Evolutionary conservation across 176 grass and related monocot species (phyloP), one percentile per base, ranked within the genome.

Genomic region (Oryza australiensis): DNA sequence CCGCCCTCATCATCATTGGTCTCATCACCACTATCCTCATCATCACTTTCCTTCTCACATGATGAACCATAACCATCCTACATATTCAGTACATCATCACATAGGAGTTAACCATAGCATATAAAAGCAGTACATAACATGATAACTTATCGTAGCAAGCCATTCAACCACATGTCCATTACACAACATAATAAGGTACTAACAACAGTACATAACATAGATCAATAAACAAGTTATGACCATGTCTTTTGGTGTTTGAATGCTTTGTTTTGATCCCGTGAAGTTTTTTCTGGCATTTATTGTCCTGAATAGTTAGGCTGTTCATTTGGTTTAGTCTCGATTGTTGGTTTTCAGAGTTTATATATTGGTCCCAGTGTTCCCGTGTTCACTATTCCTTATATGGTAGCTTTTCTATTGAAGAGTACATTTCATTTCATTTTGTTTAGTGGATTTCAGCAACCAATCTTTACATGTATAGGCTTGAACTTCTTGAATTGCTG

Each of bases 341-440:
- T 69, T 84, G 32, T n/a, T 88, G 14, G 74, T 75, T 51, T 49
- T 7, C 14, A 45, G 9, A 82, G 26, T 74, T 26, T 51, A 87
- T 40, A 5, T 55, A 57, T 30, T 65, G 51, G 13, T 63, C 70
- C 30, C 27, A 29, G 60, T 74, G 11, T 64, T 64, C 26, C 12
- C 20, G 48, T 74, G 11, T 15, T 34, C 8, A 26, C 22, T 30
- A 26, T 81, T 76, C 49, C 43, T 42, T 71, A 22, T 82, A n/a
- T 22, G 20, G 26, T 77, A 34, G 6, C 12, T 66, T 81, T 85
- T 27, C 33, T 72, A 24, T 43, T 75, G 66, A 81, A 65, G 38
- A 26, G 6, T 55, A 70, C 13, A 42, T 51, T 9, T 23, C n/a
- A n/a, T n/a, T n/a, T n/a, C 65, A n/a, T 49, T 68, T 23, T 62